phyloP scores from a whole-genome alignment of 805 yeast genomes.

The Zygotorulaspora florentina region DNA sequence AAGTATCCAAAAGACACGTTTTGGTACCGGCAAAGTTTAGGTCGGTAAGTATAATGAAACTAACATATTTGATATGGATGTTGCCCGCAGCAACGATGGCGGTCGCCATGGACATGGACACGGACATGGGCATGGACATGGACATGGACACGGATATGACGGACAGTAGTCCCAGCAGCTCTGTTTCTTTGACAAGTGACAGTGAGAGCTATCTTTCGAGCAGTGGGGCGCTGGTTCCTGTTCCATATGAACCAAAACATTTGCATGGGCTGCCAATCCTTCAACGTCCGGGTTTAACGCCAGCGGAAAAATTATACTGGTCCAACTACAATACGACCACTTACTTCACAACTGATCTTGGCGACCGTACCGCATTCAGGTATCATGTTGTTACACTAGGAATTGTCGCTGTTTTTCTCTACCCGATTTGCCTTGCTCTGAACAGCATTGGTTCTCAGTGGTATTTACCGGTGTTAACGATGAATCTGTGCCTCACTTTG shows the following conservation, averaged over 20 bases:
- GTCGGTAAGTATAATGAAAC: no score
- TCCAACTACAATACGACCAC: slow-evolving; percentile 71
- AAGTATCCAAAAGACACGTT: neutral
- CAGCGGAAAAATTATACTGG: slow-evolving; percentile 78
- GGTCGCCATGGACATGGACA: slow-evolving; percentile 49
- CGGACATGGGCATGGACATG: slow-evolving; percentile 36
- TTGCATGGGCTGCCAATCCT: slow-evolving; percentile 75
- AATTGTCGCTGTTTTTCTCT: slow-evolving; percentile 47
- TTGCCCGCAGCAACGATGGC: slow-evolving; percentile 14
- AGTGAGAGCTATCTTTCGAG: neutral
- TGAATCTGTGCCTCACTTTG: slow-evolving; percentile 45
- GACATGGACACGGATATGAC: slow-evolving; percentile 19
- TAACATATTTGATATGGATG: neutral
- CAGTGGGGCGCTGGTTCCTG: slow-evolving; percentile 32
- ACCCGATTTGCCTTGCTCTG: slow-evolving; percentile 66
- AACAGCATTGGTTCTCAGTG: slow-evolving; percentile 55
- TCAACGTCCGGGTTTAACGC: slow-evolving; percentile 51
- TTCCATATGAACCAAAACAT: slow-evolving; percentile 46
- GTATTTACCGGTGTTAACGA: slow-evolving; percentile 52
- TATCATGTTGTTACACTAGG: slow-evolving; percentile 49
- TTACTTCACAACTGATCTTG: slow-evolving; percentile 51
- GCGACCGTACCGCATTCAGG: slow-evolving; percentile 49
- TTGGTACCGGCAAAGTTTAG: neutral
- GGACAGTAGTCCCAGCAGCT: neutral
- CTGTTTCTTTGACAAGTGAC: neutral